Conservation (phyloP, 176 grass and related monocot genomes). For the Carex parvula region DNA sequence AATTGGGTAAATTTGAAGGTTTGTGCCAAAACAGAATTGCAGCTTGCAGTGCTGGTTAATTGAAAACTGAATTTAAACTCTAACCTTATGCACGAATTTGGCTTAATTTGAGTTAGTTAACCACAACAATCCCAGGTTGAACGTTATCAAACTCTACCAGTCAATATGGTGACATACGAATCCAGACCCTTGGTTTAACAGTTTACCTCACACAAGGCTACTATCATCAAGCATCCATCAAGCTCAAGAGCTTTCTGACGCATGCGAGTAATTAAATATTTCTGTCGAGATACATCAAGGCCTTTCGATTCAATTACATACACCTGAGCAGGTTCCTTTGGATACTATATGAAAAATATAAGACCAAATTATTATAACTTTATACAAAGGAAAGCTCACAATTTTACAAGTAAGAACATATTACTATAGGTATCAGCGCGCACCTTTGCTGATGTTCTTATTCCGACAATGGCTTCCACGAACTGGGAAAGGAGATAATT, state of each 20-base stretch:
- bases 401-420: constrained; percentile 1
- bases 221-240: constrained; percentile 65
- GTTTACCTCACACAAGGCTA: constrained; percentile 73
- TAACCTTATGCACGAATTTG: background rate
- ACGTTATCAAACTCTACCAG: background rate
- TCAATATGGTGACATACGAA: background rate
- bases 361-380: background rate
- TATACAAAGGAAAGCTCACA: background rate
- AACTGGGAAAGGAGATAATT: constrained; percentile 57
- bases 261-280: constrained; percentile 51
- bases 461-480: constrained; percentile 76
- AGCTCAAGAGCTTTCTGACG: constrained; percentile 72
- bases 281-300: constrained; percentile 69
- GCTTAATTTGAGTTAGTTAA: constrained; percentile 15
- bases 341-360: constrained; percentile 58
- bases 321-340: constrained; percentile 57
- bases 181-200: background rate
- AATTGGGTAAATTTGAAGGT: constrained; percentile 17
- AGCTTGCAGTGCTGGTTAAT: background rate
- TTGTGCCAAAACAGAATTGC: background rate
- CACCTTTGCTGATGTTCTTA: constrained; percentile 67
- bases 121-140: background rate
- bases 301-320: constrained; percentile 77
- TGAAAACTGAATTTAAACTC: background rate
- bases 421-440: background rate